phyloP scores from a whole-genome alignment of 208 protist genomes.

The Wallacemonas collosoma region DNA sequence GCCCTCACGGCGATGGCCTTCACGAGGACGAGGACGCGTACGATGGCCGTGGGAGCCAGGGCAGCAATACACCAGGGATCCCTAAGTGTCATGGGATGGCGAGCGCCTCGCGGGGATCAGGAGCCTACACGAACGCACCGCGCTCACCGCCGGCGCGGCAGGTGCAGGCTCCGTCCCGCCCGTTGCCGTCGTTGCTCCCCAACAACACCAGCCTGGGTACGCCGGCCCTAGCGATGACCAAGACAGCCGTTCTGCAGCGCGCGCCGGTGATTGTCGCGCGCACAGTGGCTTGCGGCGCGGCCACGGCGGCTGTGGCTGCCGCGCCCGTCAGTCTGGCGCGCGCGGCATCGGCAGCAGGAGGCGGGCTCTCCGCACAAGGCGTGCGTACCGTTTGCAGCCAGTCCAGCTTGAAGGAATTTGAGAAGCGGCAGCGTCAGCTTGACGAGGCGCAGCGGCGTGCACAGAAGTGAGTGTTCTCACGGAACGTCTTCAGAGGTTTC shows the following conservation, averaged over 20 bases:
- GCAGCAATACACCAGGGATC: background rate
- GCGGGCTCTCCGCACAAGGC: constrained; percentile 1
- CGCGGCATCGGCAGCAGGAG: background rate
- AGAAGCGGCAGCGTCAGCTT: constrained; percentile 17
- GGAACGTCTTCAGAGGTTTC: no score
- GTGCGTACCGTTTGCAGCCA: constrained; percentile 21
- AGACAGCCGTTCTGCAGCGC: constrained; percentile 13
- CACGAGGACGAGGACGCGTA: background rate
- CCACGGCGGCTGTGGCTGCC: background rate
- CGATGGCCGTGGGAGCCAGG: background rate
- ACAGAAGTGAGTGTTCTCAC: background rate
- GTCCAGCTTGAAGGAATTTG: constrained; percentile 21
- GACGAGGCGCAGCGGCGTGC: background rate
- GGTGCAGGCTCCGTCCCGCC: background rate
- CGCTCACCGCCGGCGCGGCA: background rate
- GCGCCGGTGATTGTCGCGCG: constrained; percentile 6
- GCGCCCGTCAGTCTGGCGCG: background rate
- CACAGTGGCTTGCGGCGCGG: background rate
- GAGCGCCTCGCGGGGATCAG: no score
- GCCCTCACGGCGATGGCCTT: background rate
- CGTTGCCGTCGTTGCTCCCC: background rate
- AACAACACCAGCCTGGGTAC: constrained; percentile 8
- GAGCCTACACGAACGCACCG: background rate
- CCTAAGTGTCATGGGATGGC: no score
- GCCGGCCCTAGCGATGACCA: constrained; percentile 4